Base-by-base conservation (phyloP, 2,329 filamentous ascomycete genomes). In the Colletotrichum incanum region DNA sequence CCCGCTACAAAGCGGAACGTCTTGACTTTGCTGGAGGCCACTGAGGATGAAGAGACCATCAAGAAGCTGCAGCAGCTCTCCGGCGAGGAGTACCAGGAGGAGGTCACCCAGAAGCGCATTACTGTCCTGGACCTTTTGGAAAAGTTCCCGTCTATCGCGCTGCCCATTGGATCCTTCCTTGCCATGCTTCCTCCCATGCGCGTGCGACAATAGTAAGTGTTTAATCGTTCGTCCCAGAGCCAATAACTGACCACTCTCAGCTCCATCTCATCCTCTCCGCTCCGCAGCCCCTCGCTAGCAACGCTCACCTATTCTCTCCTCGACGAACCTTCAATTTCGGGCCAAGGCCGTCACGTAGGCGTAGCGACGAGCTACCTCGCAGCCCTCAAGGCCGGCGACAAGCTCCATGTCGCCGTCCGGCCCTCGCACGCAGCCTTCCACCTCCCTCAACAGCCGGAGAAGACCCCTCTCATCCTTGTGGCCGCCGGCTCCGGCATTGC, bases 211-310 rank as follows among this genome's bases (percentile, higher is more conserved):
- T 84, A 83, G 73, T 76, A 68, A 67, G 75, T 7, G 4, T 14
- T 12, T 12, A 18, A 2, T 28, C 23, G 8, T 20, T 28, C 23
- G 0, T 14, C 3, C 31, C 1, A 1, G 20, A 20, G 9, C 14
- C 4, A 47, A n/a, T 5, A 9, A 45, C 61, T 55, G 39, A 61
- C 28, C 41, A 5, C 7, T 5, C 12, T 11, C 60, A 82, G 80
- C 75, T 93, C 90, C 8, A 93, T 94, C 76, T 93, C 92, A 0
- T 93, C 91, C 0, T 93, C 92, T 0, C 91, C 92, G 0, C 84
- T 93, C 0, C 84, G 82, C 76, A 85, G 90, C 74, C 84, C 87
- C 0, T 82, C 80, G 18, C 84, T 85, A 69, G 89, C 87, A 39
- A 89, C 90, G 0, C 84, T 94, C 34, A 93, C 91, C 2, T 93